These are phyloP conservation scores for Metschnikowia continentalis DNA, from an alignment of 805 yeast species.

Conservation along the genomic window DNA sequence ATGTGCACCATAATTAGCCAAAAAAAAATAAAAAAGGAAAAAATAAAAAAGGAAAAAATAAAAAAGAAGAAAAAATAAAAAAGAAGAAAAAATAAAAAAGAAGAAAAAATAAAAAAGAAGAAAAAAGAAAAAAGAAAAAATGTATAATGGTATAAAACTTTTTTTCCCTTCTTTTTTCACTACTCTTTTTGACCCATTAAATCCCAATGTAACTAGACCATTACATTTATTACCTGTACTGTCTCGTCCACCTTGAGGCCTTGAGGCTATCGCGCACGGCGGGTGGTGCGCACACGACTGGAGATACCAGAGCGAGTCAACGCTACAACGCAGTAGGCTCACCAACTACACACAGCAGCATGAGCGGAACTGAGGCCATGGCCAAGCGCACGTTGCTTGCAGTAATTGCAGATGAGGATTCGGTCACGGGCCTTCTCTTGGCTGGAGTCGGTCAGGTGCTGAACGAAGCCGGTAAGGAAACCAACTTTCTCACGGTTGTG, in stretches of 20 bases:
- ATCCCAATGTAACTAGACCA: no score
- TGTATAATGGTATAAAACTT: no score
- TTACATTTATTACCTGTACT: no score
- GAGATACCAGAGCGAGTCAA: constrained; percentile 1
- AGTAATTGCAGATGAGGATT: constrained; percentile 96
- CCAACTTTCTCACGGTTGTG: constrained; percentile 76
- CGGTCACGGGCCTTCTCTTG: constrained; percentile 89
- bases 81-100: no score
- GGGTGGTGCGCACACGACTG: constrained; percentile 3
- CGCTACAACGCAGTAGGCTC: neutral
- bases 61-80: no score
- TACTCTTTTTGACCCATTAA: no score
- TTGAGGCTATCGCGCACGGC: neutral
- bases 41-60: no score
- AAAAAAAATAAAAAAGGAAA: no score
- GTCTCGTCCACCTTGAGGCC: neutral
- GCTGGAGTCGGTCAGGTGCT: constrained; percentile 93
- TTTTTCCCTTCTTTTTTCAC: no score
- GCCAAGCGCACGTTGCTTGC: constrained; percentile 80
- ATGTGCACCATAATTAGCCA: no score
- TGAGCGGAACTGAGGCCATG: constrained; percentile 38
- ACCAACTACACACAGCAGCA: constrained; percentile 5
- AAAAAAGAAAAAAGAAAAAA: no score
- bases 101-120: no score
- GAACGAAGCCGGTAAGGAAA: constrained; percentile 54